Base-by-base conservation (phyloP, 176 grass and related monocot species). In the Areca catechu region DNA sequence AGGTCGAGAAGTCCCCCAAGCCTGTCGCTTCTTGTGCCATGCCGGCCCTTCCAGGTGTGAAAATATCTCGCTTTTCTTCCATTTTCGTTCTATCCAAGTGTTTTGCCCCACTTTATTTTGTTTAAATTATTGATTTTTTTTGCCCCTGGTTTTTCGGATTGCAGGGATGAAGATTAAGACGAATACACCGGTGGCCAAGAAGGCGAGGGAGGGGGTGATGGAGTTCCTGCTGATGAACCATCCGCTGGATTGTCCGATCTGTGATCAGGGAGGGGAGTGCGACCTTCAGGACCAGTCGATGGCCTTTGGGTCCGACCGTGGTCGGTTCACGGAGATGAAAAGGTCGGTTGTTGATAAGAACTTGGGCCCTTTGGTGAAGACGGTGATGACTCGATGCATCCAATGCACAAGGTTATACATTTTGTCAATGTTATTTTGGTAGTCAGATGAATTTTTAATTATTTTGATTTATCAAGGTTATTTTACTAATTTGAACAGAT, bases 151-250 rank as follows among this genome's bases (percentile, higher is more conserved):
- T 22, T 12, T 0, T 2, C 5, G 54, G 15, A 24, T 77, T 83
- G 61, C 75, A 98, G 94, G 94, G 30, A 98, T 98, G 94, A 98
- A 98, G 76, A 98, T 98, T 54, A 98, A 98, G 79, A 98, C 94
- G 15, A 70, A 80, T 70, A 98, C 94, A 6, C 94, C 94, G 0
- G 64, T 98, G 17, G 94, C 94, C 3, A 98, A 89, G 84, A 98
- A 98, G 68, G 94, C 94, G 4, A 98, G 94, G 71, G 94, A 98
- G 62, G 94, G 94, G 48, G 94, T 98, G 66, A 98, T 98, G 94
- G 94, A 98, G 79, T 98, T 98, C 69, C 48, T 98, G 75, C 60
- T 98, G 56, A 98, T 98, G 94, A 98, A 98, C 60, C 94, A 98
- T 47, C 94, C 94, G 0, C 63, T 98, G 15, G 94, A 98, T 53